phyloP scores from a whole-genome alignment of 352 stramenopile species.

The Phytophthora tentaculata region DNA sequence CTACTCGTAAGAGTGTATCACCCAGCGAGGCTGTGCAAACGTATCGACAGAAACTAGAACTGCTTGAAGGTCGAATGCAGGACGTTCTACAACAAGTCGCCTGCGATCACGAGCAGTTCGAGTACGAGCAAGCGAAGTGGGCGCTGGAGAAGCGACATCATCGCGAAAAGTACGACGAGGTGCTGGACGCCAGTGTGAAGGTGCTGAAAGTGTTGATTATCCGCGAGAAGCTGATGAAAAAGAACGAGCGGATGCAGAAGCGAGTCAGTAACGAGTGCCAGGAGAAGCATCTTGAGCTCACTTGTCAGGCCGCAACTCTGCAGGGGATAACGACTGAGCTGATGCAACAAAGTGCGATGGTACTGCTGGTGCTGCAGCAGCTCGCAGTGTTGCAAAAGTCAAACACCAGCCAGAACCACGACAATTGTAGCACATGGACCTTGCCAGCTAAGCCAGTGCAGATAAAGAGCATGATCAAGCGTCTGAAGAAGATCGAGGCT shows the following conservation, averaged over 20 bases:
- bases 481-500: conserved; percentile 41
- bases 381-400: conserved; percentile 34
- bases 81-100: conserved; percentile 63
- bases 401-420: conserved; percentile 1
- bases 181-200: conserved; percentile 66
- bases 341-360: conserved; percentile 57
- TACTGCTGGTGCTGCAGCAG: conserved; percentile 59
- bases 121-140: conserved; percentile 70
- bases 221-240: conserved; percentile 69
- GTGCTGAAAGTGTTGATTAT: conserved; percentile 73
- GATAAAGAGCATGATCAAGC: conserved; percentile 53
- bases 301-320: conserved; percentile 17
- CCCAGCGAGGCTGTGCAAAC: conserved; percentile 22
- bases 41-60: conserved; percentile 56
- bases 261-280: conserved; percentile 23
- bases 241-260: conserved; percentile 43
- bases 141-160: conserved; percentile 55
- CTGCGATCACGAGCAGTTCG: conserved; percentile 70
- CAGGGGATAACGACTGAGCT: conserved; percentile 36
- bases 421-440: conserved; percentile 13
- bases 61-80: conserved; percentile 52
- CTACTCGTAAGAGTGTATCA: not conserved
- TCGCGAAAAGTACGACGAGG: conserved; percentile 59
- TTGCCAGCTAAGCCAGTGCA: conserved; percentile 58
- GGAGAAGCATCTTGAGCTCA: conserved; percentile 26